These are phyloP conservation scores for Ascochyta lentis DNA, from an alignment of 2,329 filamentous ascomycete genomes.

Conservation along the genomic window DNA sequence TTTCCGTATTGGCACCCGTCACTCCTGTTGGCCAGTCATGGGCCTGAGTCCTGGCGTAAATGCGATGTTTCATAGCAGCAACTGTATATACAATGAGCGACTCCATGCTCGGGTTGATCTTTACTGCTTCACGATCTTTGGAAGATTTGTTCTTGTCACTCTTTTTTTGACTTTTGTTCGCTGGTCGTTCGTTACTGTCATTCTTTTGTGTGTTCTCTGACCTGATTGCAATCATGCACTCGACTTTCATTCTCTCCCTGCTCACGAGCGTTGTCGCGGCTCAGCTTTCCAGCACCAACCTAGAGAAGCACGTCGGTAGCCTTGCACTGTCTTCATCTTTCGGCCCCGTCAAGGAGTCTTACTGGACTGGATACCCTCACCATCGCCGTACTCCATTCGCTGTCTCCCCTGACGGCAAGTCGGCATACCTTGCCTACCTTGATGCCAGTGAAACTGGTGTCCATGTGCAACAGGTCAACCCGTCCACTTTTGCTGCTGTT, in stretches of 20 bases:
- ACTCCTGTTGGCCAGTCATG: slow-evolving; percentile 20
- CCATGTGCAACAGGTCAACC: slow-evolving; percentile 64
- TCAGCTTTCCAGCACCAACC: slow-evolving; percentile 51
- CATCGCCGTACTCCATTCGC: slow-evolving; percentile 68
- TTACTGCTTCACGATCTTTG: slow-evolving; percentile 33
- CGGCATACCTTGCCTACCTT: slow-evolving; percentile 67
- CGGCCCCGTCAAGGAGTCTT: slow-evolving; percentile 64
- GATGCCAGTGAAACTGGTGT: slow-evolving; percentile 63
- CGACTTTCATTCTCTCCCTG: slow-evolving; percentile 42
- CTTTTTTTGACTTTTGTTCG: slow-evolving; percentile 32
- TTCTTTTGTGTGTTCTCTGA: slow-evolving; percentile 32
- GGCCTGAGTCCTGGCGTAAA: slow-evolving; percentile 25
- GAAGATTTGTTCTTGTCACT: slow-evolving; percentile 31
- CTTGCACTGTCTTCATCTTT: slow-evolving; percentile 60
- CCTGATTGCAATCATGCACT: slow-evolving; percentile 37
- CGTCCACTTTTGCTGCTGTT: slow-evolving; percentile 61
- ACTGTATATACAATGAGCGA: slow-evolving; percentile 29
- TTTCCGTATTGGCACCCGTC: slow-evolving; percentile 25
- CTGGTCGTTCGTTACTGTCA: slow-evolving; percentile 44
- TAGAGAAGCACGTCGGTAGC: slow-evolving; percentile 52
- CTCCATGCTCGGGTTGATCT: slow-evolving; percentile 12
- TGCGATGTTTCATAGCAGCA: slow-evolving; percentile 29
- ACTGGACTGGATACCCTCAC: slow-evolving; percentile 68
- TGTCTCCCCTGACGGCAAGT: slow-evolving; percentile 64
- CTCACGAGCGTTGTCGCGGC: slow-evolving; percentile 44